A percentile compares a stretch with the other conserved stretches of the same genome.
phyloP scores from a whole-genome alignment of 176 grass and related monocot genomes.

The Avena atlantica region DNA sequence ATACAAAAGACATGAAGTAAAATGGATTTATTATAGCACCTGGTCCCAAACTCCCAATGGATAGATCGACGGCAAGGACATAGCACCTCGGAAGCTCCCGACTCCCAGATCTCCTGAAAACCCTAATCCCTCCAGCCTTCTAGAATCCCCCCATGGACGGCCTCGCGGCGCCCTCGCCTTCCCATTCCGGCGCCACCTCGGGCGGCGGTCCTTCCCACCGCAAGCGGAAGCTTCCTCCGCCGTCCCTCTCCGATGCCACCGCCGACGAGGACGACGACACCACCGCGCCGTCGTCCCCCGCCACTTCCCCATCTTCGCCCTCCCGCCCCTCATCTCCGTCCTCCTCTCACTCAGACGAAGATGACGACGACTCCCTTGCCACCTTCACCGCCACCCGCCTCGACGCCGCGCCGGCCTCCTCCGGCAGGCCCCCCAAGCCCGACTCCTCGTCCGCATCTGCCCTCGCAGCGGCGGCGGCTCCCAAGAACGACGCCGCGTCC shows the following conservation, averaged over 20 bases:
- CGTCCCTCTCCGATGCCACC: conserved; percentile 75
- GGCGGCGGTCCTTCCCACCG: conserved; percentile 77
- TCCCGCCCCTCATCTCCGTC: conserved; percentile 56
- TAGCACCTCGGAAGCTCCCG: not conserved
- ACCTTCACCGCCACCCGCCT: conserved; percentile 61
- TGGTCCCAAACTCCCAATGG: too few species aligned
- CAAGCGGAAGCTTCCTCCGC: conserved; percentile 87
- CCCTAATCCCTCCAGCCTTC: conserved; percentile 49
- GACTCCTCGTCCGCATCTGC: conserved; percentile 52
- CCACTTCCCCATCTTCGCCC: conserved; percentile 52
- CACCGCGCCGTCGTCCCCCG: conserved; percentile 62
- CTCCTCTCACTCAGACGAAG: conserved; percentile 66
- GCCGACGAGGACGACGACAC: conserved; percentile 83
- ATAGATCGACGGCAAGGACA: too few species aligned
- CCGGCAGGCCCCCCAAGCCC: conserved; percentile 56
- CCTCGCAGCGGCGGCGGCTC: conserved; percentile 26
- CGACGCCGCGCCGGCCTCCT: conserved; percentile 50
- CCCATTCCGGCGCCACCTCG: conserved; percentile 83
- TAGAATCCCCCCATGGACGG: conserved; percentile 71
- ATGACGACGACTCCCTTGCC: conserved; percentile 60
- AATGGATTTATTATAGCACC: too few species aligned
- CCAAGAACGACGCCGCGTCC: conserved; percentile 51
- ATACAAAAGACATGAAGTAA: too few species aligned
- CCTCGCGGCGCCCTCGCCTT: conserved; percentile 72
- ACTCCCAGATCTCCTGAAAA: conserved; percentile 49